Base-by-base conservation (phyloP, 352 stramenopile genomes). In the Phytophthora kernoviae region DNA sequence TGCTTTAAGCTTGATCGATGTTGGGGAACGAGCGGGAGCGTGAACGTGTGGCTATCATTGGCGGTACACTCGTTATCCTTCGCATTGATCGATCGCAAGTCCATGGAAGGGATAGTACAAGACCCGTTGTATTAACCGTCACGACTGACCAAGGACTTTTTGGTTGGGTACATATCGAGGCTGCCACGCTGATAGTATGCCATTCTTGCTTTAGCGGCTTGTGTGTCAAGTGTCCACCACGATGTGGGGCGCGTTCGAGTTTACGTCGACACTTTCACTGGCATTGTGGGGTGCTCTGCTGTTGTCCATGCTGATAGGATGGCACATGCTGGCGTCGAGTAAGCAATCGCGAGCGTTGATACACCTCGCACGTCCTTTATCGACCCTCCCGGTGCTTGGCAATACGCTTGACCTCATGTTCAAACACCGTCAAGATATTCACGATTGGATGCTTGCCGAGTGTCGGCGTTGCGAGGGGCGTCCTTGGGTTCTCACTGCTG, bases 391-490 rank as follows among this genome's bases (percentile, higher is more conserved):
- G 0, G 20, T 84, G 22, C 21, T 88, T 1, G 72, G 76, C 41
- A 84, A 82, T 53, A 84, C 72, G 22, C 39, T 83, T n/a, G 62
- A 85, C 52, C 43, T 87, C 51, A 75, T 80, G 70, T 68, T 68
- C 47, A 64, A 44, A 8, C 73, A 90, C 20, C 69, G 59, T 15
- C 37, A 66, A 3, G 70, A 76, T 12, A 67, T 88, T 36, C 74
- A 90, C 45, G 76, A 90, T 58, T 90, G 78, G 78, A 73, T 87
- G 40, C 36, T 63, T 0, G 74, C 85, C 3, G 55, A 90, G 51
- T 83, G 80, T 37, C 55, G 62, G 20, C 65, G 61, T 2, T 64
- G 74, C 21, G 56, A 70, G 17, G 76, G 78, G 33, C 70, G 73
- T 54, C 68, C 75, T 12, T 90, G 70, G 73, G 50, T 72, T 0